phyloP scores from a whole-genome alignment of 2,329 filamentous ascomycete species.

The Blastomyces emzantsi region DNA sequence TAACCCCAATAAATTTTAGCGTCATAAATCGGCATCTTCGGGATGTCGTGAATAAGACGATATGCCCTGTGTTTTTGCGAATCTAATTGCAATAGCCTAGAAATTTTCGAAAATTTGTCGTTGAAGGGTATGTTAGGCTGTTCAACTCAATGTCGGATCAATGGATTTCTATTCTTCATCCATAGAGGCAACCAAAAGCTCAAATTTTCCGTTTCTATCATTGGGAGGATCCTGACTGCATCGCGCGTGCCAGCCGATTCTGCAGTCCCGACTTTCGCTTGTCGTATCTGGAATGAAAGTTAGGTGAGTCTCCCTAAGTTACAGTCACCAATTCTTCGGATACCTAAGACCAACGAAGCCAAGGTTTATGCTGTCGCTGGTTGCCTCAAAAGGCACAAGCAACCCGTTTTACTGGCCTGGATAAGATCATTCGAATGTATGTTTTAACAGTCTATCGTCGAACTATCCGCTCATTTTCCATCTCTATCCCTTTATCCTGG shows the following conservation, averaged over 20 bases:
- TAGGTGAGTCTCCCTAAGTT: not conserved
- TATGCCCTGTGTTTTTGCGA: not conserved
- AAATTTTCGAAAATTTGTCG: not conserved
- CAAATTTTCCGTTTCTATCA: not conserved
- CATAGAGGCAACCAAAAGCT: not conserved
- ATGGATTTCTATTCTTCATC: not conserved
- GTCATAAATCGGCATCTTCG: not conserved
- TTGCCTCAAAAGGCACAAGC: too few species aligned
- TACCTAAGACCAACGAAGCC: not conserved
- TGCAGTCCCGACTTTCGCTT: not conserved
- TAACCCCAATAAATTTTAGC: not conserved
- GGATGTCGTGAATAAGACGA: not conserved
- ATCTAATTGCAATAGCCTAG: not conserved
- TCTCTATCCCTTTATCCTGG: not conserved
- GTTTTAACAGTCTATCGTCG: not conserved
- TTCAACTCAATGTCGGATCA: not conserved
- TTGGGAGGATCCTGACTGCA: not conserved
- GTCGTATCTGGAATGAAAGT: not conserved
- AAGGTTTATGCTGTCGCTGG: too few species aligned
- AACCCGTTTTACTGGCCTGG: not conserved
- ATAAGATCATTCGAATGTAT: not conserved
- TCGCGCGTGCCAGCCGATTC: too few species aligned
- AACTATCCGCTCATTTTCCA: not conserved
- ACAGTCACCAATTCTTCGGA: not conserved
- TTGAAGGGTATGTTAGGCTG: not conserved